Conservation (phyloP, 176 grass and related monocot species). For the Chloris gayana region DNA sequence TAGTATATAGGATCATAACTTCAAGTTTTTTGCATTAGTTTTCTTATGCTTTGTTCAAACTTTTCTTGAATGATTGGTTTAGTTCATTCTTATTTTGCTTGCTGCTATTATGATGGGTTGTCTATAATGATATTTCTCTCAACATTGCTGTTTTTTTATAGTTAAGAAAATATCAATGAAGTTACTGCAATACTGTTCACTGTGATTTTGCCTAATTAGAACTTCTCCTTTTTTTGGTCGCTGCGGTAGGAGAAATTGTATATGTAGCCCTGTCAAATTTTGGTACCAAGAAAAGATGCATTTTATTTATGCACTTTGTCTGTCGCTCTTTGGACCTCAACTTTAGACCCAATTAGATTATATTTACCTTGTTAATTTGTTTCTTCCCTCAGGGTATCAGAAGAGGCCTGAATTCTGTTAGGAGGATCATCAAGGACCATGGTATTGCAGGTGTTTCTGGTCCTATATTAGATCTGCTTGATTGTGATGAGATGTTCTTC, state of each 20-base stretch:
- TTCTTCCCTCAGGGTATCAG: conserved; percentile 69
- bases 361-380: not conserved
- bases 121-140: too few species aligned
- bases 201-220: too few species aligned
- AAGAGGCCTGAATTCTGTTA: conserved; percentile 96
- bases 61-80: not conserved
- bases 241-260: too few species aligned
- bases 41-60: not conserved
- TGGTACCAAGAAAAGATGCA: not conserved
- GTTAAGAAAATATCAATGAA: too few species aligned
- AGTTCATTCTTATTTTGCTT: too few species aligned
- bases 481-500: conserved; percentile 93
- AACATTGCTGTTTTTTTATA: too few species aligned
- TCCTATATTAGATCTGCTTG: conserved; percentile 92
- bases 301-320: not conserved
- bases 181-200: too few species aligned
- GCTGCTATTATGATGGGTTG: too few species aligned
- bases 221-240: too few species aligned
- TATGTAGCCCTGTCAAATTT: too few species aligned
- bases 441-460: conserved; percentile 83
- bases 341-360: too few species aligned
- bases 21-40: not conserved
- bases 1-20: conserved; percentile 20
- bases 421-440: conserved; percentile 81
- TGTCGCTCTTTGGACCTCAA: too few species aligned